Conservation (phyloP, 768 basidiomycete species). For the Collybia sp. region DNA sequence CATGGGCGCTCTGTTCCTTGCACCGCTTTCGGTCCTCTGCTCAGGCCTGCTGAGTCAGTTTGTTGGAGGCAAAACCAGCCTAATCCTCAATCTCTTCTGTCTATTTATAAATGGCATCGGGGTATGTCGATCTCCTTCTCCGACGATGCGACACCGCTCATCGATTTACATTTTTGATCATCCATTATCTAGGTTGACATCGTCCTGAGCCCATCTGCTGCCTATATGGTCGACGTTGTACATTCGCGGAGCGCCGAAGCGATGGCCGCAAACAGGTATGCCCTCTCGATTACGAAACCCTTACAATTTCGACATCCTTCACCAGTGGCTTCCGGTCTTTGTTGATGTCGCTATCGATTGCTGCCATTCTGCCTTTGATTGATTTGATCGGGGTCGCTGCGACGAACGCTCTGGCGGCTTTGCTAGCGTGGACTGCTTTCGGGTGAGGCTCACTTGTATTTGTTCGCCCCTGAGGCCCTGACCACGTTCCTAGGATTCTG, state of each 20-base stretch:
- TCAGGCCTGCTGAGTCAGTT: constrained; percentile 34
- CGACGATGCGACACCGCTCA: neutral
- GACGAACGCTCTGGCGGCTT: constrained; percentile 34
- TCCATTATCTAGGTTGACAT: constrained; percentile 26
- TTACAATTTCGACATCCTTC: neutral
- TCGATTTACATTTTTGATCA: constrained; percentile 9
- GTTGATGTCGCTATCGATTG: constrained; percentile 25
- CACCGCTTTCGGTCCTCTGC: constrained; percentile 37
- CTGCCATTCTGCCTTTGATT: constrained; percentile 37
- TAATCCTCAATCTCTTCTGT: constrained; percentile 14
- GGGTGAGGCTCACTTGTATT: constrained; percentile 23
- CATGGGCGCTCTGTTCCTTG: constrained; percentile 30
- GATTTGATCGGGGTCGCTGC: constrained; percentile 34
- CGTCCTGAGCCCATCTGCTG: constrained; percentile 1
- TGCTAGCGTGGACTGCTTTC: constrained; percentile 38
- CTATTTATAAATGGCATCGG: constrained; percentile 11
- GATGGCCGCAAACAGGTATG: neutral
- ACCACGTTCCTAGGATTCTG: constrained; percentile 4
- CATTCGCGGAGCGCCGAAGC: neutral
- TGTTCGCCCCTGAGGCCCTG: neutral
- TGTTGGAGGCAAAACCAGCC: constrained; percentile 21
- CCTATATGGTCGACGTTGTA: constrained; percentile 5
- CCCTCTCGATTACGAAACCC: neutral
- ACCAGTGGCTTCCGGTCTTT: constrained; percentile 25
- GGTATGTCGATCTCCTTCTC: neutral